Evolutionary conservation across 164 flowering plant genomes (phyloP), one percentile per base, ranked within the genome.

Genomic region (Chloranthus sessilifolius): DNA sequence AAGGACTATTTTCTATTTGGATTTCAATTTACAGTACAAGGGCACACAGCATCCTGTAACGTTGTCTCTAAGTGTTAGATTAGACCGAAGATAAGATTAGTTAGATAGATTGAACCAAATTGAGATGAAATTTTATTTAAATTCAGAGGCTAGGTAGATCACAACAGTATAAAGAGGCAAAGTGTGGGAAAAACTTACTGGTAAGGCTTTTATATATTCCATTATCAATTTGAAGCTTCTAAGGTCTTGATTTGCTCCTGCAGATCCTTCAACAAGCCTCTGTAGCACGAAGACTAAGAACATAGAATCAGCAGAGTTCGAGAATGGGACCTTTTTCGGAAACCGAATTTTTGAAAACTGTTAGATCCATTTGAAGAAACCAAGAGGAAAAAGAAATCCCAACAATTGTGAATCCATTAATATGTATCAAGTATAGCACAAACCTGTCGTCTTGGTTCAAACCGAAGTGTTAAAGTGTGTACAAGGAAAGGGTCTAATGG

Each of bases 391-490:
- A 20, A 6, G 2, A 9, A 44, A 26, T 22, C 23, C 9, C 19
- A 25, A 23, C 16, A 19, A 24, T 16, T 41, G 16, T 3, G 8
- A 41, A 8, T 41, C 9, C 8, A 3, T 41, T 3, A 43, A 24
- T 6, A 19, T 4, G 14, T 43, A 1, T 17, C 8, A 21, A 0
- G 14, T 39, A 22, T 25, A 30, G 55, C n/a, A 67, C 60, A 53
- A 61, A 92, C 98, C 96, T 83, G 95, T 71, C 85, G 75, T 69
- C 88, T 81, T 41, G 99, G 99, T 68, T 92, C 99, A 75, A 92
- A 92, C 24, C 96, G 91, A 62, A 88, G 73, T 1, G 99, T 88
- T 55, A 92, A 65, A 41, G 96, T 92, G 60, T 88, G 99, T 39
- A 86, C 91, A 62, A 92, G 94, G 61, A 92, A 92, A 24, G 95